These are phyloP conservation scores for Colletotrichum lentis DNA, from an alignment of 2,329 filamentous ascomycete genomes.

Conservation along the genomic window DNA sequence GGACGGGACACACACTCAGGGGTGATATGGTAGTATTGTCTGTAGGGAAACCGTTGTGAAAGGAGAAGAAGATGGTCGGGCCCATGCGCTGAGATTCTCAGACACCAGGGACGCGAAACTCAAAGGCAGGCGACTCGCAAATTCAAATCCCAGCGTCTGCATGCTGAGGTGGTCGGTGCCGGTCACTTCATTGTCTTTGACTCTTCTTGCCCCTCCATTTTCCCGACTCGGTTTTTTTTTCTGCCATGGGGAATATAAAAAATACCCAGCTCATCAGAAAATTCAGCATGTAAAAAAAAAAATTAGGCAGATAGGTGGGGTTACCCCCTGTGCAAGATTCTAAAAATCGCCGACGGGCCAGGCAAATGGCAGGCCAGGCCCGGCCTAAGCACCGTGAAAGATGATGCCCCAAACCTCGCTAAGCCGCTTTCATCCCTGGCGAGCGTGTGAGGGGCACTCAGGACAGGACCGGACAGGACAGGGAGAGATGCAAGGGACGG, in stretches of 20 bases:
- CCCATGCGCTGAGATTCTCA: slow-evolving; percentile 20
- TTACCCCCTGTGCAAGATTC: slow-evolving; percentile 22
- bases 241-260: slow-evolving; percentile 12
- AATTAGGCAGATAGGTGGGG: slow-evolving; percentile 27
- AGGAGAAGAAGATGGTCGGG: slow-evolving; percentile 4
- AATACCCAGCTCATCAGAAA: slow-evolving; percentile 15
- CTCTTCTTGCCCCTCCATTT: slow-evolving; percentile 16
- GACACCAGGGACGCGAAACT: slow-evolving; percentile 34
- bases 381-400: slow-evolving; percentile 20
- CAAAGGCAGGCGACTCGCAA: slow-evolving; percentile 34
- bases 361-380: slow-evolving; percentile 24
- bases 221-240: neutral
- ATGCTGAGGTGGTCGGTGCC: neutral
- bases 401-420: slow-evolving; percentile 27
- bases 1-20: slow-evolving; percentile 9
- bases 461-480: slow-evolving; percentile 1
- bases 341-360: slow-evolving; percentile 36
- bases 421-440: slow-evolving; percentile 26
- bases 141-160: slow-evolving; percentile 10
- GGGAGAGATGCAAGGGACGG: slow-evolving; percentile 33
- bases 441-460: slow-evolving; percentile 4
- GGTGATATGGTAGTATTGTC: no score
- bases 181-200: neutral
- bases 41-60: no score
- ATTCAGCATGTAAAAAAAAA: slow-evolving; percentile 24